Percentiles rank a stretch among this genome's conserved stretches.
Conservation (phyloP, 768 basidiomycete genomes). For the Lentinula sp. region DNA sequence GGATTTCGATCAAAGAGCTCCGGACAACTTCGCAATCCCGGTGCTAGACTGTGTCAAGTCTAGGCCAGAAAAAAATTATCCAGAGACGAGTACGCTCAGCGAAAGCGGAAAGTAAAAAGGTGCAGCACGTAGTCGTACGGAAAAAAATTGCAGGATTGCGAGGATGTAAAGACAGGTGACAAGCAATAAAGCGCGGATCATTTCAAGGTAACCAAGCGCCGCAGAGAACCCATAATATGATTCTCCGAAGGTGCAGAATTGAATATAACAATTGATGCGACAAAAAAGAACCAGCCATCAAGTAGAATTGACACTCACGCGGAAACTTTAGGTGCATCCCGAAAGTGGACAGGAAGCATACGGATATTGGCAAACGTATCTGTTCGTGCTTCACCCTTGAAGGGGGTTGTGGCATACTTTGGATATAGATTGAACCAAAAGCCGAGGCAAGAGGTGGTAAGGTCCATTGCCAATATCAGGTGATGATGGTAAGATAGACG, state of each 20-base stretch:
- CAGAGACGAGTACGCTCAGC: not conserved
- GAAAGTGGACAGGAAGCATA: conserved; percentile 78
- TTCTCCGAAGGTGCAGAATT: conserved; percentile 9
- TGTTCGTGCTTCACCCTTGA: conserved; percentile 92
- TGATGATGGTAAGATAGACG: not conserved
- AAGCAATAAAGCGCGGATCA: not conserved
- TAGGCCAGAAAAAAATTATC: not conserved
- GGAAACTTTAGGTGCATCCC: conserved; percentile 75
- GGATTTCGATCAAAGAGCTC: not conserved
- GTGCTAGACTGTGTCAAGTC: not conserved
- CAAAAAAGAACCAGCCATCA: not conserved
- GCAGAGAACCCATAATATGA: conserved; percentile 14
- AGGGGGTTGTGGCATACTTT: conserved; percentile 97
- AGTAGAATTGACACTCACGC: conserved; percentile 37
- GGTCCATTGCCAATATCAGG: not conserved
- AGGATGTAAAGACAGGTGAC: not conserved
- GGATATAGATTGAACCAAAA: not conserved
- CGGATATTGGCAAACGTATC: conserved; percentile 97
- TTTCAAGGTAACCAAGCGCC: conserved; percentile 1
- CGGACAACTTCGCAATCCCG: not conserved
- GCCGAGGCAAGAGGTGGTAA: conserved; percentile 10
- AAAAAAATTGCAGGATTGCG: not conserved
- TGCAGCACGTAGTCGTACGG: not conserved
- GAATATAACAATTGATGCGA: not conserved
- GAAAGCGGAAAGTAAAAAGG: not conserved